Conservation (phyloP, 1,284 basidiomycete genomes). For the Rhodotorula sp. region DNA sequence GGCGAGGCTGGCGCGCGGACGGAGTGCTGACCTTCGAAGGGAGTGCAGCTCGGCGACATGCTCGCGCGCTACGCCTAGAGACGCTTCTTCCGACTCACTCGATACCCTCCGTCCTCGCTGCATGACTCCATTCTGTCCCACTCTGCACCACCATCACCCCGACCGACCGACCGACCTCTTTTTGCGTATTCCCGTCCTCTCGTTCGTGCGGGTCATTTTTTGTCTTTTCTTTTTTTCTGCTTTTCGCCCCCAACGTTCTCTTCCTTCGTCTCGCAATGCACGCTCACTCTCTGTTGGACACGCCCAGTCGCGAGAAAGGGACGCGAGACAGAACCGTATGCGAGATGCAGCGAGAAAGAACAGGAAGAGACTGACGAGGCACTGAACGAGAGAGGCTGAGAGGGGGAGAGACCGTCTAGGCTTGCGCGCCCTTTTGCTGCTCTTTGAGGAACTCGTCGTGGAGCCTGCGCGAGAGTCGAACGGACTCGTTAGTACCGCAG, state of each 20-base stretch:
- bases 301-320: neutral
- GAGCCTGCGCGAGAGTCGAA: slow-evolving; percentile 11
- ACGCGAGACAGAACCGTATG: neutral
- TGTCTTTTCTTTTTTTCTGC: neutral
- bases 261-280: neutral
- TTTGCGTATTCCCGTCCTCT: neutral
- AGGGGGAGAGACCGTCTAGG: neutral
- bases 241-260: no score
- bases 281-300: neutral
- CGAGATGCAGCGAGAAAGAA: neutral
- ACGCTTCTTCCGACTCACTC: neutral
- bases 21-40: neutral
- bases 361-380: neutral
- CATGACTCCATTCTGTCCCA: neutral
- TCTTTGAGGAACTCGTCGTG: slow-evolving; percentile 40
- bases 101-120: neutral
- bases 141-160: no score
- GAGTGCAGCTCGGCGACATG: slow-evolving; percentile 26
- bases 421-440: slow-evolving; percentile 4
- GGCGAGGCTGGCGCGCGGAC: neutral
- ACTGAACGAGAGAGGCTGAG: no score
- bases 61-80: slow-evolving; percentile 28
- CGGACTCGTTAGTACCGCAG: neutral
- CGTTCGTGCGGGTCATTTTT: neutral
- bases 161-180: no score